Conservation (phyloP, 352 stramenopile genomes). For the Globisporangium paroecandrum region DNA sequence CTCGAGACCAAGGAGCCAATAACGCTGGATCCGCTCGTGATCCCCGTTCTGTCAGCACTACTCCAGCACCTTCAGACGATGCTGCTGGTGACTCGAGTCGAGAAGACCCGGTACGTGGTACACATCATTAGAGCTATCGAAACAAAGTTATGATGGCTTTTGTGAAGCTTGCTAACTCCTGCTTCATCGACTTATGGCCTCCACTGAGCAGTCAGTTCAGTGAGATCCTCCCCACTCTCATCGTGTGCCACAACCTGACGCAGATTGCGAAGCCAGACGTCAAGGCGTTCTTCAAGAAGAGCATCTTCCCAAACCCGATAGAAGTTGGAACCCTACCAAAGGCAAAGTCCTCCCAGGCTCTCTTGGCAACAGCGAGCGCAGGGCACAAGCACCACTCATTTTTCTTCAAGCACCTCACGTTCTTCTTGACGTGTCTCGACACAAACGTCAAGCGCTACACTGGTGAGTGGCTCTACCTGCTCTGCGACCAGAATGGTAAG, state of each 20-base stretch:
- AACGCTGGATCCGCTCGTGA: neutral
- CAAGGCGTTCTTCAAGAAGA: constrained; percentile 36
- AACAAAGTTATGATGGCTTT: neutral
- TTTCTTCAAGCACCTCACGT: constrained; percentile 61
- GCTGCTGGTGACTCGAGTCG: constrained; percentile 50
- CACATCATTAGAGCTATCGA: neutral
- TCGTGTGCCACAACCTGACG: constrained; percentile 64
- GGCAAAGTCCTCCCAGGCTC: no score
- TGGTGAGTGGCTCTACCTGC: constrained; percentile 68
- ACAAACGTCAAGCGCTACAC: constrained; percentile 64
- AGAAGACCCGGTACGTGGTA: constrained; percentile 46
- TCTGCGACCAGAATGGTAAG: constrained; percentile 74
- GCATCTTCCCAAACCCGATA: constrained; percentile 27
- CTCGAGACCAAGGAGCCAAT: neutral
- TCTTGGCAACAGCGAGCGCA: neutral
- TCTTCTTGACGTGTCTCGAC: constrained; percentile 72
- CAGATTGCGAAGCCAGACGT: constrained; percentile 27
- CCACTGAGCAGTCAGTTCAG: constrained; percentile 26
- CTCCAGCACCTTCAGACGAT: constrained; percentile 51
- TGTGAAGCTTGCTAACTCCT: neutral
- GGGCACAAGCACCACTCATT: constrained; percentile 13
- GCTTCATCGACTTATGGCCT: neutral
- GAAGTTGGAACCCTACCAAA: neutral
- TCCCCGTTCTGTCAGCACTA: constrained; percentile 24
- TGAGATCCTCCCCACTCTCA: constrained; percentile 52